Conservation (phyloP, 2,329 filamentous ascomycete species). For the Fusarium guadeloupense region DNA sequence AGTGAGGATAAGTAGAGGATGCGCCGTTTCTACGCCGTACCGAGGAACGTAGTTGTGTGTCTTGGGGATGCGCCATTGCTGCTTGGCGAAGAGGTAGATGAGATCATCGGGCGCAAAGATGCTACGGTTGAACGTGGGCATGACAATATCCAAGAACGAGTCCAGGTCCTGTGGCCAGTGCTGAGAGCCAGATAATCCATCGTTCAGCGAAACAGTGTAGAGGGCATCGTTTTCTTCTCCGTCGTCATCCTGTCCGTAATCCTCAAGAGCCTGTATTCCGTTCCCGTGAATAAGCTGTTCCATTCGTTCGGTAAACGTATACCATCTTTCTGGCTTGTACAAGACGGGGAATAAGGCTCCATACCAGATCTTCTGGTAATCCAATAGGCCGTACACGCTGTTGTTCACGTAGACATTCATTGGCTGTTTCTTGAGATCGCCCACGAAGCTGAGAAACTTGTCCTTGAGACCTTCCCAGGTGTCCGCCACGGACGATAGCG, state of each 20-base stretch:
- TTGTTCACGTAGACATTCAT: slow-evolving; percentile 55
- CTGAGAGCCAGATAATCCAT: slow-evolving; percentile 35
- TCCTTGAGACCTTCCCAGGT: slow-evolving; percentile 49
- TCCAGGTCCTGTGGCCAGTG: slow-evolving; percentile 48
- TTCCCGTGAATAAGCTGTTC: slow-evolving; percentile 52
- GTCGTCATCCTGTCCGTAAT: slow-evolving; percentile 42
- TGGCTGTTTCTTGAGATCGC: slow-evolving; percentile 50
- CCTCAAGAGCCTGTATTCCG: slow-evolving; percentile 50
- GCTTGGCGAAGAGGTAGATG: slow-evolving; percentile 46
- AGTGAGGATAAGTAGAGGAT: slow-evolving; percentile 47
- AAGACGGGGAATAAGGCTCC: slow-evolving; percentile 52
- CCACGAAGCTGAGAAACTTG: slow-evolving; percentile 47
- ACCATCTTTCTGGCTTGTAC: slow-evolving; percentile 52
- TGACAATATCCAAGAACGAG: slow-evolving; percentile 47
- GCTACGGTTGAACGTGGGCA: slow-evolving; percentile 47
- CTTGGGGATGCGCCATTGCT: slow-evolving; percentile 44
- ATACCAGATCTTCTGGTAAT: slow-evolving; percentile 49
- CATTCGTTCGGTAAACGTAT: slow-evolving; percentile 48
- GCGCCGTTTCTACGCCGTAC: slow-evolving; percentile 46
- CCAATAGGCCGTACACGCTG: slow-evolving; percentile 51
- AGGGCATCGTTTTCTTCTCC: slow-evolving; percentile 40
- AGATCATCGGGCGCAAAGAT: slow-evolving; percentile 44
- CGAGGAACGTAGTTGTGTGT: slow-evolving; percentile 44
- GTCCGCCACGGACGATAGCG: slow-evolving; percentile 50
- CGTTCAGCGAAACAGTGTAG: slow-evolving; percentile 43